Evolutionary conservation across 1,284 basidiomycete species (phyloP).

Genomic region (Cronartium quercuum): DNA sequence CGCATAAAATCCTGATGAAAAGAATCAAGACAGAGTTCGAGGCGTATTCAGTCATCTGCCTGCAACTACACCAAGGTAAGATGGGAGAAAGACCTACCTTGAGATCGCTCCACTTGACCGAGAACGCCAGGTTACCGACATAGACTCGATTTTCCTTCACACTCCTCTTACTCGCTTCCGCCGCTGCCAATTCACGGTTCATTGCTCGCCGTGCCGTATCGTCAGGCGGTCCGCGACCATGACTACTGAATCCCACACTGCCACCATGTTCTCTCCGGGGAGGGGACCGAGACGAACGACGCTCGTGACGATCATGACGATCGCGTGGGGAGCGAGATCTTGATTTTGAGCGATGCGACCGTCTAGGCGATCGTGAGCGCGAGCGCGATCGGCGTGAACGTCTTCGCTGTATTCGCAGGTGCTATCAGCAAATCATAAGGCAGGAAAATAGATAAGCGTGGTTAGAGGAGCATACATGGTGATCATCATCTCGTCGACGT

Average conservation of each 20-base stretch:
- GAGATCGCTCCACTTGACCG: conserved; percentile 93
- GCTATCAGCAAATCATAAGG: neutral
- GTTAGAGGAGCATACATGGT: neutral
- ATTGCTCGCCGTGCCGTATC: conserved; percentile 26
- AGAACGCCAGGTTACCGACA: conserved; percentile 94
- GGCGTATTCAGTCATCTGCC: neutral
- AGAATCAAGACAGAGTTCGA: neutral
- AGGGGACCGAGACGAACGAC: conserved; percentile 20
- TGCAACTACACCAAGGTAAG: neutral
- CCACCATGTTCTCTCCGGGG: conserved; percentile 11
- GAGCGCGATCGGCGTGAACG: conserved; percentile 17
- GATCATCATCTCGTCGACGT: conserved; percentile 30
- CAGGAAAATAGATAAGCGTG: neutral
- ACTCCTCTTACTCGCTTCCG: conserved; percentile 67
- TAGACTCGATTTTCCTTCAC: conserved; percentile 97
- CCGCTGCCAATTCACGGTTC: conserved; percentile 44
- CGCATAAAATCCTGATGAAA: conserved; percentile 74
- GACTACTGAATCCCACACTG: conserved; percentile 5
- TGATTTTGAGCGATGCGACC: conserved; percentile 28
- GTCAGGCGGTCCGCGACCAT: conserved; percentile 21
- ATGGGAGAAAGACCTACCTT: conserved; percentile 52
- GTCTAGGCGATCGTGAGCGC: conserved; percentile 29
- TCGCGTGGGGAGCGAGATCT: conserved; percentile 24
- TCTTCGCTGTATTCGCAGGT: neutral
- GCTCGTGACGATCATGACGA: conserved; percentile 2